These are phyloP conservation scores for Aspergillus sp. DNA, from an alignment of 2,329 filamentous ascomycete species.

Conservation along the genomic window DNA sequence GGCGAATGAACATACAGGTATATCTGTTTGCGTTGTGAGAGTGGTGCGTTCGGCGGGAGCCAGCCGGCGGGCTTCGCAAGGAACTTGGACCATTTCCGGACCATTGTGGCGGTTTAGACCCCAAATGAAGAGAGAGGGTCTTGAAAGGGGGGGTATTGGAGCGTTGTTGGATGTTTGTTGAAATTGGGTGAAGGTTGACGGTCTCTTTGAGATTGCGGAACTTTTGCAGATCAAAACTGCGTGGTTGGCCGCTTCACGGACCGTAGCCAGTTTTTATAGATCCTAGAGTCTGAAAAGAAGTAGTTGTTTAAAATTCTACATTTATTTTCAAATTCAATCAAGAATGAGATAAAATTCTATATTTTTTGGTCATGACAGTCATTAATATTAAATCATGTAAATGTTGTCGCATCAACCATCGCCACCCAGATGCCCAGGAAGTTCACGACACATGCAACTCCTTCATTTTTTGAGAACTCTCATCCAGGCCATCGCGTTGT, in stretches of 20 bases:
- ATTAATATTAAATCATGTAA: slow-evolving; percentile 24
- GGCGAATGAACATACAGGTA: slow-evolving; percentile 52
- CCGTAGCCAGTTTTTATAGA: slow-evolving; percentile 24
- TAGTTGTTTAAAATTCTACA: neutral
- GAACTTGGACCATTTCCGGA: slow-evolving; percentile 29
- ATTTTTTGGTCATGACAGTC: slow-evolving; percentile 8
- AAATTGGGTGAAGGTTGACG: neutral
- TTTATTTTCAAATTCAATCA: too few relatives aligned
- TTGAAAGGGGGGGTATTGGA: neutral
- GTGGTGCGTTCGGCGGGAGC: slow-evolving; percentile 26
- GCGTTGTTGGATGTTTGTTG: slow-evolving; percentile 3
- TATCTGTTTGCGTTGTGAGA: slow-evolving; percentile 45
- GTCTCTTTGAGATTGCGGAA: slow-evolving; percentile 21
- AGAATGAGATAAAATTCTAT: neutral
- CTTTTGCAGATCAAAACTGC: slow-evolving; percentile 33
- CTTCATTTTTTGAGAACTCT: slow-evolving; percentile 31
- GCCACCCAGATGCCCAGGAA: slow-evolving; percentile 9
- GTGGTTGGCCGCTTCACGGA: slow-evolving; percentile 34
- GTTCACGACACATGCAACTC: slow-evolving; percentile 33
- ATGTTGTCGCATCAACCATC: neutral
- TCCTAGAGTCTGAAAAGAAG: neutral
- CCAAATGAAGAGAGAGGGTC: neutral
- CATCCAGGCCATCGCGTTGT: slow-evolving; percentile 18
- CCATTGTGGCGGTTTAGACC: slow-evolving; percentile 24
- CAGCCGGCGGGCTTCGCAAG: slow-evolving; percentile 27